Conservation (phyloP, 345 rosid genomes). For the Eucalyptus pumila region DNA sequence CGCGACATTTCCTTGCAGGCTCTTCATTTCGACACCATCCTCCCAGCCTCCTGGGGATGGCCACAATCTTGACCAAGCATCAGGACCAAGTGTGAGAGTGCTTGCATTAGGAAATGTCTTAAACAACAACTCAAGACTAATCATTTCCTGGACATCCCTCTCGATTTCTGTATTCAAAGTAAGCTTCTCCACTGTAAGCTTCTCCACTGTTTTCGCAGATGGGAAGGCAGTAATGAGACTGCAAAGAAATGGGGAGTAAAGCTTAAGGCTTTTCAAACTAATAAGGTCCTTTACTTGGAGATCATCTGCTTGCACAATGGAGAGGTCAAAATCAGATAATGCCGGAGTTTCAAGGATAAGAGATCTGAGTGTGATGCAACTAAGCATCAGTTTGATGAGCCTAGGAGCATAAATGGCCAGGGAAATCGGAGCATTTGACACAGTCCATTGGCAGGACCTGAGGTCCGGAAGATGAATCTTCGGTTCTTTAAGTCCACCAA, state of each 20-base stretch:
- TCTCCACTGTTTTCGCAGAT: constrained; percentile 15
- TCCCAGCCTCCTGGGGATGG: constrained; percentile 15
- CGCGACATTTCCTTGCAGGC: constrained; percentile 28
- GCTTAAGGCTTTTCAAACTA: constrained; percentile 27
- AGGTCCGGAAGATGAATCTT: constrained; percentile 39
- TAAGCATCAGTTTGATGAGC: constrained; percentile 42
- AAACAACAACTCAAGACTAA: constrained; percentile 30
- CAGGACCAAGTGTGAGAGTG: constrained; percentile 33
- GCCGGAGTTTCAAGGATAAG: constrained; percentile 48
- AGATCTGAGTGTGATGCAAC: constrained; percentile 39
- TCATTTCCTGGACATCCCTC: not conserved
- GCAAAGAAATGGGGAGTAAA: constrained; percentile 28
- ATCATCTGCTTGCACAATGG: constrained; percentile 24
- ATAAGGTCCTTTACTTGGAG: constrained; percentile 14
- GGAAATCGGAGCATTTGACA: constrained; percentile 47
- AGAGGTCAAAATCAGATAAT: constrained; percentile 38
- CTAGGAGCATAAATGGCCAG: constrained; percentile 51
- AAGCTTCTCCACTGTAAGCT: constrained; percentile 36
- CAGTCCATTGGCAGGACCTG: constrained; percentile 44
- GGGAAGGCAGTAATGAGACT: constrained; percentile 16
- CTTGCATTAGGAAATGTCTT: constrained; percentile 27
- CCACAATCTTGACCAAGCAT: constrained; percentile 39
- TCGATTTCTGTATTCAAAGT: constrained; percentile 19
- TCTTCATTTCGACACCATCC: not conserved
- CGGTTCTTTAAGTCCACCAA: constrained; percentile 69